A percentile compares a stretch with the other conserved stretches of the same genome.
Evolutionary conservation across 306 rosid genomes (phyloP).

Genomic region (Rosa lucieae): DNA sequence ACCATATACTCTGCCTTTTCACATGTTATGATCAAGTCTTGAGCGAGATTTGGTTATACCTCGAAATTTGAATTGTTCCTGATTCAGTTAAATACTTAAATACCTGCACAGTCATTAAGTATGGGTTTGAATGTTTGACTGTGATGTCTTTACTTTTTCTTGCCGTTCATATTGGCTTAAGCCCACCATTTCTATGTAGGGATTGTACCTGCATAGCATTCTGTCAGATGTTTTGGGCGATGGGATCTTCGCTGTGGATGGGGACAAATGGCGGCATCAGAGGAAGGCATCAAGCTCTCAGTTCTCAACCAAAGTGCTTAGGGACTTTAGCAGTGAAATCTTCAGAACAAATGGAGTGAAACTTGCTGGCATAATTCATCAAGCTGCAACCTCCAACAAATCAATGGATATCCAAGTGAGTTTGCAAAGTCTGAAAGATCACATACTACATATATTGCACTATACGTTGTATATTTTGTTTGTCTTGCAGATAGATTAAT

Average conservation of each 20-base stretch:
- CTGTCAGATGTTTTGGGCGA: background rate
- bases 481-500: too few species aligned
- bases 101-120: too few species aligned
- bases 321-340: background rate
- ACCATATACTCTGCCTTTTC: too few species aligned
- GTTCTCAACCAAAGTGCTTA: background rate
- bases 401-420: constrained; percentile 32
- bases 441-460: too few species aligned
- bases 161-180: too few species aligned
- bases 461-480: too few species aligned
- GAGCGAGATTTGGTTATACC: too few species aligned
- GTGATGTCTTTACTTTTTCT: too few species aligned
- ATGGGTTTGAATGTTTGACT: too few species aligned
- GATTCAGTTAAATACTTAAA: too few species aligned
- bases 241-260: background rate
- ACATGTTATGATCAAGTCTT: too few species aligned
- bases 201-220: background rate
- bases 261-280: background rate
- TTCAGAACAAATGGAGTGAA: constrained; percentile 24
- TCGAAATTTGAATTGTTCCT: too few species aligned
- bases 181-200: constrained; percentile 13
- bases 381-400: constrained; percentile 16
- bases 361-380: constrained; percentile 25
- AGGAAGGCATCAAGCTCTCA: background rate
- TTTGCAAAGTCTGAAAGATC: background rate